phyloP scores from a whole-genome alignment of 2,329 filamentous ascomycete species.

The Xylaria sp. region DNA sequence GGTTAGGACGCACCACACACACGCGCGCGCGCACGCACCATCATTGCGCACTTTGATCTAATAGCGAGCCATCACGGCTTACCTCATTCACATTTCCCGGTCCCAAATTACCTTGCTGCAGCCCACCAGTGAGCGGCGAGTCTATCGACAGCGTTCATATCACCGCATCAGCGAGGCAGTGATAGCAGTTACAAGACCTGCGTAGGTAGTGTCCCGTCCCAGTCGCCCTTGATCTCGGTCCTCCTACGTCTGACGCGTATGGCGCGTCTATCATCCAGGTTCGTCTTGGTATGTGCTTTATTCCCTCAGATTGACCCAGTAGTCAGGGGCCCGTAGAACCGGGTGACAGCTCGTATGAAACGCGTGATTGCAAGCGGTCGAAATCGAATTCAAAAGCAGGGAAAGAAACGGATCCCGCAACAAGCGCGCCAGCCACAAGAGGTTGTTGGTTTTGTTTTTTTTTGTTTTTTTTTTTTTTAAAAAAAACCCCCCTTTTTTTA shows the following conservation, averaged over 20 bases:
- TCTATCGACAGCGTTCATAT: slow-evolving; percentile 9
- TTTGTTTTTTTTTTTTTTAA: background rate
- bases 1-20: background rate
- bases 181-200: background rate
- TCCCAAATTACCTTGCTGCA: slow-evolving; percentile 20
- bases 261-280: slow-evolving; percentile 10
- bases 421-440: slow-evolving; percentile 20
- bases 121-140: slow-evolving; percentile 14
- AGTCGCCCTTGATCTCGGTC: background rate
- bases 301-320: slow-evolving; percentile 10
- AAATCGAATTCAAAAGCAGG: background rate
- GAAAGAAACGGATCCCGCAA: slow-evolving; percentile 28
- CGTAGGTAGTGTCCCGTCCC: slow-evolving; percentile 6
- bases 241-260: slow-evolving; percentile 1
- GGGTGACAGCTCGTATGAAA: slow-evolving; percentile 6
- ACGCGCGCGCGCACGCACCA: background rate
- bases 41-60: slow-evolving; percentile 13
- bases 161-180: slow-evolving; percentile 1
- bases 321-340: background rate
- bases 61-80: slow-evolving; percentile 14
- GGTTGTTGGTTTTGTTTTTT: slow-evolving; percentile 9
- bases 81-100: slow-evolving; percentile 15
- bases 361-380: slow-evolving; percentile 6
- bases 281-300: slow-evolving; percentile 4
- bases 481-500: too few relatives aligned